phyloP scores from a whole-genome alignment of 1,284 basidiomycete genomes.

The Boletus austroedulis region DNA sequence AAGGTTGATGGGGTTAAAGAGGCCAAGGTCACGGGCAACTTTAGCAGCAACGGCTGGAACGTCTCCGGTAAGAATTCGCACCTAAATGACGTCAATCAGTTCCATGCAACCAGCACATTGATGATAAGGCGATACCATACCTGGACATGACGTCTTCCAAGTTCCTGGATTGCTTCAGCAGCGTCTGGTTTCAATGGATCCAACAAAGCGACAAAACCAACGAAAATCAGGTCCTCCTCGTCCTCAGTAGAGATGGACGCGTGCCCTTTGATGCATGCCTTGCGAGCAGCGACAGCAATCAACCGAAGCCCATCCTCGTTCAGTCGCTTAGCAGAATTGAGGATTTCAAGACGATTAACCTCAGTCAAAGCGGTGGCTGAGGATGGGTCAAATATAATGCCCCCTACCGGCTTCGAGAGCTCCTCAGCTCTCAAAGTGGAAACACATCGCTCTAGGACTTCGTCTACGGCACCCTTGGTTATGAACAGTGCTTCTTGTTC shows the following conservation, averaged over 20 bases:
- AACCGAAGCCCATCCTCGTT: constrained; percentile 34
- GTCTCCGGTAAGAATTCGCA: constrained; percentile 34
- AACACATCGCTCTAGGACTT: constrained; percentile 33
- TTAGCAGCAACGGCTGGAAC: constrained; percentile 35
- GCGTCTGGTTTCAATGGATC: constrained; percentile 35
- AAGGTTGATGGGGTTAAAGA: constrained; percentile 27
- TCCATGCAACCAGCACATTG: neutral
- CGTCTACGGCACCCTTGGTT: constrained; percentile 34
- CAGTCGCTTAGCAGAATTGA: constrained; percentile 27
- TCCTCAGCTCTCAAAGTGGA: constrained; percentile 24
- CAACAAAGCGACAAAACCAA: constrained; percentile 31
- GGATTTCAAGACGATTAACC: constrained; percentile 23
- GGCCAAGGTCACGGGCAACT: constrained; percentile 35
- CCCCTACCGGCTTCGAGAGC: constrained; percentile 10
- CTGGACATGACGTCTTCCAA: constrained; percentile 33
- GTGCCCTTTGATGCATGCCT: constrained; percentile 14
- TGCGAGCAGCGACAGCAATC: constrained; percentile 33
- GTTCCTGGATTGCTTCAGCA: constrained; percentile 31
- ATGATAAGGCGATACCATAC: constrained; percentile 11
- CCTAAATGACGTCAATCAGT: constrained; percentile 15
- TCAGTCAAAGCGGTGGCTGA: constrained; percentile 18
- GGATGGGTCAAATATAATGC: constrained; percentile 19
- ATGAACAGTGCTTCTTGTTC: constrained; percentile 26
- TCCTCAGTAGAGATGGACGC: constrained; percentile 23
- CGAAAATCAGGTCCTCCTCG: constrained; percentile 31